phyloP scores from a whole-genome alignment of 306 rosid genomes.

The Trifolium fragiferum region DNA sequence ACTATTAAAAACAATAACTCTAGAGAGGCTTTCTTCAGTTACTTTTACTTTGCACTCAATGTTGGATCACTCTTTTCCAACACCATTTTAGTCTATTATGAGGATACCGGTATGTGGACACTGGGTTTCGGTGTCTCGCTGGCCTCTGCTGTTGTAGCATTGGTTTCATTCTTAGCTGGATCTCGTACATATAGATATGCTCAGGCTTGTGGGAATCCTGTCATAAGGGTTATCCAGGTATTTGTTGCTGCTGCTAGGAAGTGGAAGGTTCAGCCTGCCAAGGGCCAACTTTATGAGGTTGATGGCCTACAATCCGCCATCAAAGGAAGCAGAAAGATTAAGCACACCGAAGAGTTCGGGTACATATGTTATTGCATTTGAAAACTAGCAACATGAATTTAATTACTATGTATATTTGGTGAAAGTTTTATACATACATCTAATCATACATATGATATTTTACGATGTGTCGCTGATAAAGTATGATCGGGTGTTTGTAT shows the following conservation, averaged over 20 bases:
- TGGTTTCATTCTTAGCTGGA: constrained; percentile 47
- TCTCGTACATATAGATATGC: constrained; percentile 43
- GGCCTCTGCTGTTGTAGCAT: constrained; percentile 55
- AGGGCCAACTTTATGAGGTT: constrained; percentile 52
- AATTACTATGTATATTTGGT: not conserved
- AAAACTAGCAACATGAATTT: not conserved
- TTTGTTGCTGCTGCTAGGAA: constrained; percentile 53
- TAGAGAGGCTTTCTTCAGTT: constrained; percentile 55
- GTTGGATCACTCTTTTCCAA: constrained; percentile 67
- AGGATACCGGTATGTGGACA: constrained; percentile 60
- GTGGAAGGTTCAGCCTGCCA: constrained; percentile 38
- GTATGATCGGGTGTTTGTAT: not conserved
- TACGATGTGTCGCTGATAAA: not conserved
- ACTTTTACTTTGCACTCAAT: constrained; percentile 68
- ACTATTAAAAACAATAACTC: constrained; percentile 1
- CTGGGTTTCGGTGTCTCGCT: constrained; percentile 53
- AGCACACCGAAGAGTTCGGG: constrained; percentile 48
- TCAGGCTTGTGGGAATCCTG: constrained; percentile 55
- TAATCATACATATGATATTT: not conserved
- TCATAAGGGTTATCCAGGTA: constrained; percentile 54
- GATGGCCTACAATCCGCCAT: constrained; percentile 59
- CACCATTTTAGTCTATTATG: constrained; percentile 57
- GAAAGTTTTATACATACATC: constrained; percentile 5
- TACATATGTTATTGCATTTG: constrained; percentile 9
- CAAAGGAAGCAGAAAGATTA: constrained; percentile 65